A percentile compares a stretch with the other conserved stretches of the same genome.
Conservation (phyloP, 371 early-diverging fungal genomes). For the Zancudomyces culisetae region DNA sequence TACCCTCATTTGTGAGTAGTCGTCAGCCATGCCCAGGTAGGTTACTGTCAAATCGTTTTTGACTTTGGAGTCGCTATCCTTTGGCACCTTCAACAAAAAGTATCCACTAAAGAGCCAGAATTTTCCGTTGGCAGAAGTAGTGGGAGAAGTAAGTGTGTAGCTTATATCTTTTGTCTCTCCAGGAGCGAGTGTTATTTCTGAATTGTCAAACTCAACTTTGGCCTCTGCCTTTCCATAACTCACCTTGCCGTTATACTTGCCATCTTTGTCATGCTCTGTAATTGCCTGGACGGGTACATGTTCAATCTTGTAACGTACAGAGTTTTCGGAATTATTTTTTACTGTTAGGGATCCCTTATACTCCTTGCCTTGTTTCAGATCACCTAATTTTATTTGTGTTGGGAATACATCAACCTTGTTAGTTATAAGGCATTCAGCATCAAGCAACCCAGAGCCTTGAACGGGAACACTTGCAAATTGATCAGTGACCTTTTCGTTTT, state of each 20-base stretch:
- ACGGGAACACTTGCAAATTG: neutral
- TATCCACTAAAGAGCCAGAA: conserved; percentile 1
- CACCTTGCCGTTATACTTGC: neutral
- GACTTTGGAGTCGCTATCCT: neutral
- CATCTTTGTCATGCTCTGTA: neutral
- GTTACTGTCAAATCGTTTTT: neutral
- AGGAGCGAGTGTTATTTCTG: neutral
- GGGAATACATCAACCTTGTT: neutral
- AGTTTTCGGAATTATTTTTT: neutral
- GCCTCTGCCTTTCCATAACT: neutral
- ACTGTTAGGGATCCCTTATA: neutral
- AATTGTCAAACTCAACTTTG: neutral
- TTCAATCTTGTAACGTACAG: neutral
- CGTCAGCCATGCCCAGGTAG: neutral
- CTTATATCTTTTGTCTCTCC: neutral
- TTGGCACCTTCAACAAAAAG: neutral
- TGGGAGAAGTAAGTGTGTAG: neutral
- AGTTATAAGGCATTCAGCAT: neutral
- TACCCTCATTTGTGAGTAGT: neutral
- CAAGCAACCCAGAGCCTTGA: conserved; percentile 1
- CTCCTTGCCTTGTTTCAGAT: neutral
- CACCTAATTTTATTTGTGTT: conserved; percentile 2
- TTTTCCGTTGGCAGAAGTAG: neutral
- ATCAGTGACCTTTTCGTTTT: neutral
- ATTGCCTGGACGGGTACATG: neutral